These are phyloP conservation scores for Lignosus rhinocerotis DNA, from an alignment of 1,284 basidiomycete species.

Conservation along the genomic window DNA sequence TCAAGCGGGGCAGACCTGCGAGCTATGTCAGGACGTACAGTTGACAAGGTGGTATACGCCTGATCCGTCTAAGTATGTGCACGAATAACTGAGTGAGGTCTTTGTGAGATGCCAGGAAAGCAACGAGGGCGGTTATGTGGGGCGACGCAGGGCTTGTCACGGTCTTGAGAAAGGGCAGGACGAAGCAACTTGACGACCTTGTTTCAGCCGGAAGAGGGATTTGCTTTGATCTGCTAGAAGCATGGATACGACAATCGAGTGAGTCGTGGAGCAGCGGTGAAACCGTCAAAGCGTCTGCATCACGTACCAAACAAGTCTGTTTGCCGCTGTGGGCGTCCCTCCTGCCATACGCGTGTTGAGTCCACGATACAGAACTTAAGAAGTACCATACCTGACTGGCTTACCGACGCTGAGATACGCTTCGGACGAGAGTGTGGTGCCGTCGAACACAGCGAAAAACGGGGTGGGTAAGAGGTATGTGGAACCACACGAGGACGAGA, in stretches of 20 bases:
- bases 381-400: conserved; percentile 1
- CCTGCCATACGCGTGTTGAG: conserved; percentile 9
- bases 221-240: conserved; percentile 7
- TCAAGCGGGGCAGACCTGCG: neutral
- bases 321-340: conserved; percentile 22
- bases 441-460: neutral
- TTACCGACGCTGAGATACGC: neutral
- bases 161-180: neutral
- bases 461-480: neutral
- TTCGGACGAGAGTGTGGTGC: neutral
- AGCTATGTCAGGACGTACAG: neutral
- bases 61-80: neutral
- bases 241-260: conserved; percentile 14
- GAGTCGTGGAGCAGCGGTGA: conserved; percentile 7
- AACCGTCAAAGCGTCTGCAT: conserved; percentile 4
- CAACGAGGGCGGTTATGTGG: neutral
- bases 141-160: neutral
- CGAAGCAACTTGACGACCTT: conserved; percentile 10
- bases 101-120: neutral
- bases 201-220: conserved; percentile 1
- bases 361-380: neutral
- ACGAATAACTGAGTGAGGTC: neutral
- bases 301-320: conserved; percentile 18
- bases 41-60: neutral
- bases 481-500: neutral